Evolutionary conservation across 345 rosid species (phyloP), one percentile per base, ranked within the genome.

Genomic region (Carallia brachiata): DNA sequence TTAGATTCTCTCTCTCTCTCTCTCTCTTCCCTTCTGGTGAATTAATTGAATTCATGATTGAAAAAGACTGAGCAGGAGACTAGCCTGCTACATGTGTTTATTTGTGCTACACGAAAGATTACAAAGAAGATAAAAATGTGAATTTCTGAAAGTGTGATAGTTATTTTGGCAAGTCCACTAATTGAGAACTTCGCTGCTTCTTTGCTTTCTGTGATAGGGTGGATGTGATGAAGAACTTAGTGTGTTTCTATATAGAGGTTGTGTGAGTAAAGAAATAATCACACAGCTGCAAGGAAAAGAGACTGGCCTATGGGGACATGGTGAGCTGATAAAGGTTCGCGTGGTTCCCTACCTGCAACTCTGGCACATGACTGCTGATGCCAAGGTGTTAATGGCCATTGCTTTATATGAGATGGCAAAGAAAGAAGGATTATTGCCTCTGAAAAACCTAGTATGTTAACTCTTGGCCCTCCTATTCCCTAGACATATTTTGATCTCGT

Each of bases 181-280:
- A 54, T 52, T 40, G 63, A 17, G 12, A 31, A 32, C 39, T 71
- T 63, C 17, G 19, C 44, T 57, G 18, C 61, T 63, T 59, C 44
- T 53, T 68, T 52, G 34, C 50, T 72, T 73, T 52, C 30, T 68
- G 27, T 84, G 64, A 7, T 68, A 90, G 98, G 98, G 98, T 74
- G 96, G 97, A 28, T 88, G 97, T n/a, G 97, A 94, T 63, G 97
- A 94, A 83, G 97, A 88, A 80, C 67, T 94, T 55, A 77, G 95
- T 58, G 57, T 94, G 75, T 89, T 89, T 77, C 81, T 91, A 12
- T 91, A 87, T 74, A 85, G 80, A 86, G 84, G 81, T 39, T 8
- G 63, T 64, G 91, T 94, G n/a, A 84, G 79, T 37, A 77, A 80
- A 71, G 92, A 86, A 63, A 70, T 78, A 13, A 85, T 88, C 75